A percentile compares a stretch with the other conserved stretches of the same genome.
Evolutionary conservation across 768 basidiomycete species (phyloP).

Genomic region (Pleurotus cornucopiae): DNA sequence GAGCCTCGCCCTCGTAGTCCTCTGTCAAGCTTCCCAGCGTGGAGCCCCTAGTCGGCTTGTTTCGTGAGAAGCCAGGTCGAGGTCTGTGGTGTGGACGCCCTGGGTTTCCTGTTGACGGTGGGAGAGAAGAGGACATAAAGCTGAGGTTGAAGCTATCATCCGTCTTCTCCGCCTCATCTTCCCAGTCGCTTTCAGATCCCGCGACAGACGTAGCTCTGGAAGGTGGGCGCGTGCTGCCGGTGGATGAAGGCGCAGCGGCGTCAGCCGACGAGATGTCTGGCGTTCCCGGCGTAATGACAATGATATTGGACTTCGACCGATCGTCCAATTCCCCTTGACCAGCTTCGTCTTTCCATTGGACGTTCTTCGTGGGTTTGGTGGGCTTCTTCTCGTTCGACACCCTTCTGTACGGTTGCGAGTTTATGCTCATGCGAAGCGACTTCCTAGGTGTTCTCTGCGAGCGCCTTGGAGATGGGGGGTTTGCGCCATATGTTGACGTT

Average conservation of each 20-base stretch:
- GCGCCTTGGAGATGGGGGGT: slow-evolving; percentile 53
- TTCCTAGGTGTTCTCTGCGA: slow-evolving; percentile 62
- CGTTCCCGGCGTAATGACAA: slow-evolving; percentile 34
- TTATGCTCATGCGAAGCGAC: slow-evolving; percentile 63
- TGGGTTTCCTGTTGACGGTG: slow-evolving; percentile 28
- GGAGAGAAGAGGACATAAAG: slow-evolving; percentile 40
- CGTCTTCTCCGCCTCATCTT: slow-evolving; percentile 82
- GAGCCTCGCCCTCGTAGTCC: slow-evolving; percentile 51
- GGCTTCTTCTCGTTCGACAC: slow-evolving; percentile 60
- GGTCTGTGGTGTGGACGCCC: slow-evolving; percentile 57
- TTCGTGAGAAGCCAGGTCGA: slow-evolving; percentile 66
- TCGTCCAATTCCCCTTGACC: slow-evolving; percentile 82
- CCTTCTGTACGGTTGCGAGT: slow-evolving; percentile 56
- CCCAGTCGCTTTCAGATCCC: slow-evolving; percentile 84
- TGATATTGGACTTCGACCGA: slow-evolving; percentile 26
- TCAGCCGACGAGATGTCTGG: slow-evolving; percentile 23
- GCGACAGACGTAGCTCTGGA: slow-evolving; percentile 46
- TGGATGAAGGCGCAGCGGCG: slow-evolving; percentile 17
- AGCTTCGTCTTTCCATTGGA: slow-evolving; percentile 85
- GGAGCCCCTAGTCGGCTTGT: slow-evolving; percentile 34
- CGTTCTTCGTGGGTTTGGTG: slow-evolving; percentile 60
- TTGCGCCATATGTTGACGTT: slow-evolving; percentile 34
- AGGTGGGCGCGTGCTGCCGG: slow-evolving; percentile 25
- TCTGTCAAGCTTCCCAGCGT: slow-evolving; percentile 65
- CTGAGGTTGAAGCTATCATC: slow-evolving; percentile 69